Conservation (phyloP, 257 asterid genomes). For the Euphrasia confusa region DNA sequence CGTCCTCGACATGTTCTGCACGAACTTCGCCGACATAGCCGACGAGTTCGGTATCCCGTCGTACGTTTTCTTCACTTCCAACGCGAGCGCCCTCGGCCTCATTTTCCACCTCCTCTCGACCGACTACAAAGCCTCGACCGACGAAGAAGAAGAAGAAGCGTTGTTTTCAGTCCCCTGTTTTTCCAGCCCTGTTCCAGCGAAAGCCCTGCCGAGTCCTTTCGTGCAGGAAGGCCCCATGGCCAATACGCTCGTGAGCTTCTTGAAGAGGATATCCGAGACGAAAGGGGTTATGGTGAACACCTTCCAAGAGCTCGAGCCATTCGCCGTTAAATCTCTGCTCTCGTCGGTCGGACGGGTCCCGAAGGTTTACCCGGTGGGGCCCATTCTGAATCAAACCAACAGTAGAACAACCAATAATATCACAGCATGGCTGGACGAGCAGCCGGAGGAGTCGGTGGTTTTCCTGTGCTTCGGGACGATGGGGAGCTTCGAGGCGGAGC, state of each 20-base stretch:
- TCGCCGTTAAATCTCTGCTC: conserved; percentile 26
- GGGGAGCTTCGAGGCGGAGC: conserved; percentile 24
- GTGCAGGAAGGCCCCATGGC: conserved; percentile 17
- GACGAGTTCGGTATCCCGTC: conserved; percentile 37
- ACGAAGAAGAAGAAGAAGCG: too few relatives aligned
- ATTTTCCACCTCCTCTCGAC: conserved; percentile 22
- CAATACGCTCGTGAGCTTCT: background rate
- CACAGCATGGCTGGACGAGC: conserved; percentile 34
- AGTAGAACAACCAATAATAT: background rate
- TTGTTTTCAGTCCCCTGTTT: conserved; percentile 25
- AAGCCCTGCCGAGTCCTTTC: conserved; percentile 19
- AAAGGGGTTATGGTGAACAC: conserved; percentile 46
- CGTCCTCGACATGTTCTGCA: conserved; percentile 45
- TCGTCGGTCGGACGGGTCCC: conserved; percentile 6
- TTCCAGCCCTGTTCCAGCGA: conserved; percentile 26
- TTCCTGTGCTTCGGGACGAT: conserved; percentile 36
- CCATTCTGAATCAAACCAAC: conserved; percentile 20
- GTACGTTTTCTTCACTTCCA: conserved; percentile 40
- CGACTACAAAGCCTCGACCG: background rate
- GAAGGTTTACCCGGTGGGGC: conserved; percentile 42
- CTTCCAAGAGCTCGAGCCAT: conserved; percentile 36
- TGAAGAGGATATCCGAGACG: conserved; percentile 11
- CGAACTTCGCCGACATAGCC: conserved; percentile 39
- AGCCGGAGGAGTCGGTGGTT: conserved; percentile 31
- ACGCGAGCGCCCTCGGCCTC: conserved; percentile 36